phyloP scores from a whole-genome alignment of 805 yeast genomes.

The Myxozyma neotropica region DNA sequence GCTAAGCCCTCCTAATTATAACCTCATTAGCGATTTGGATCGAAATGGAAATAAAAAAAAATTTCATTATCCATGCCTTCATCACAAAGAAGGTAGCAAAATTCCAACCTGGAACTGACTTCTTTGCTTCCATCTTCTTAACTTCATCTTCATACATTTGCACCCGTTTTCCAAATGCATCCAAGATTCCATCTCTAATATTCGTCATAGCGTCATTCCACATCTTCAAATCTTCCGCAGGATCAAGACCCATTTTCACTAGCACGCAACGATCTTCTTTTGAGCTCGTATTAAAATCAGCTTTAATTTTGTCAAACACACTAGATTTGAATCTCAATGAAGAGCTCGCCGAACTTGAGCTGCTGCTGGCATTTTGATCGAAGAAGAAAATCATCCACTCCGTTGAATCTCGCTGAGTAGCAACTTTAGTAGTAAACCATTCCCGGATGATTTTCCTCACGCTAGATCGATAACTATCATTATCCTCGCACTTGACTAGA shows the following conservation, averaged over 20 bases:
- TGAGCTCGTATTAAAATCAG: conserved; percentile 51
- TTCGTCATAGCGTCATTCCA: conserved; percentile 53
- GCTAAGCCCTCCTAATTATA: conserved; percentile 51
- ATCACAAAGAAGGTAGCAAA: conserved; percentile 49
- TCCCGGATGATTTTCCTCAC: conserved; percentile 80
- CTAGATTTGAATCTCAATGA: conserved; percentile 50
- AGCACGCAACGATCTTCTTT: conserved; percentile 45
- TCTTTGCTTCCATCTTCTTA: conserved; percentile 44
- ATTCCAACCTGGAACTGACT: conserved; percentile 49
- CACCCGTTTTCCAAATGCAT: conserved; percentile 56
- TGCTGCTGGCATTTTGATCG: conserved; percentile 41
- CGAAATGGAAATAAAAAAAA: neutral
- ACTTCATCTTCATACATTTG: conserved; percentile 47
- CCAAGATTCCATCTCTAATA: conserved; percentile 54
- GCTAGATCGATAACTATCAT: conserved; percentile 76
- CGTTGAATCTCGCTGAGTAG: conserved; percentile 48
- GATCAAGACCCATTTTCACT: conserved; percentile 34
- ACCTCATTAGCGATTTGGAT: neutral
- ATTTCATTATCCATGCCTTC: conserved; percentile 36
- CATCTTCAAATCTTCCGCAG: conserved; percentile 50
- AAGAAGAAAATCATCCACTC: conserved; percentile 66
- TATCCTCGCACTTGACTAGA: conserved; percentile 63
- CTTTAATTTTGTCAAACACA: conserved; percentile 55
- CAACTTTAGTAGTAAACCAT: conserved; percentile 62
- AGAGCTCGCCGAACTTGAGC: conserved; percentile 40